Evolutionary conservation across 2,329 filamentous ascomycete genomes (phyloP), one percentile per base, ranked within the genome.

Genomic region (Aureobasidium zeae): DNA sequence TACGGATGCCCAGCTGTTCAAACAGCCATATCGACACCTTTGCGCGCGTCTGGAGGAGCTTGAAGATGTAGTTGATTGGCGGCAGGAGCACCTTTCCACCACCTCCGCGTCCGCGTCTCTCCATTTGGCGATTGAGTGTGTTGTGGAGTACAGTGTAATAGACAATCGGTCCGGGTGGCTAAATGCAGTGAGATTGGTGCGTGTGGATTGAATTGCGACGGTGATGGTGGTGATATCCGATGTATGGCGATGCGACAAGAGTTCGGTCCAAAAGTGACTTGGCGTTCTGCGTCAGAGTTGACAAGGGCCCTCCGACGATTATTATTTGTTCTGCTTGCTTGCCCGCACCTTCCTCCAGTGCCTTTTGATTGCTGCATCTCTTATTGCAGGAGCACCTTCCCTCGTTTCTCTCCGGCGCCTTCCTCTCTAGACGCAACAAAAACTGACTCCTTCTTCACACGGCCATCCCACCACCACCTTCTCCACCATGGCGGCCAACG

Each of bases 21-120:
- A 93, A 96, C 30, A 98, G 72, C 91, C 91, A 98, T 59, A 98
- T 85, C 56, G 84, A 86, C 28, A 96, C 86, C 1, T 83, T 88
- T 12, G 83, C 80, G 58, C 87, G 81, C 64, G 84, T 70, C 57
- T 79, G 88, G 8, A 96, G 76, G 28, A 95, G 81, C 72, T 91
- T 94, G 77, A 91, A 91, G 63, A 91, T 89, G 66, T 87, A 87
- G 67, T 91, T 88, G 70, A 86, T 86, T 1, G 81, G 81, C 47
- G 81, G 80, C 53, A 85, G 73, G 51, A 85, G 72, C 52, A 83
- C 82, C 69, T 80, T 80, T 54, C 71, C 57, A 44, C 60, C 55
- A 24, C 63, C 74, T 52, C 73, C 70, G 50, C 68, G 69, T 58
- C 70, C 63, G 47, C 74, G 71, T 57, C 73, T 71, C 52, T 71